Evolutionary conservation across 108 stramenopile species (phyloP).

Genomic region (Cyclotella baltica): DNA sequence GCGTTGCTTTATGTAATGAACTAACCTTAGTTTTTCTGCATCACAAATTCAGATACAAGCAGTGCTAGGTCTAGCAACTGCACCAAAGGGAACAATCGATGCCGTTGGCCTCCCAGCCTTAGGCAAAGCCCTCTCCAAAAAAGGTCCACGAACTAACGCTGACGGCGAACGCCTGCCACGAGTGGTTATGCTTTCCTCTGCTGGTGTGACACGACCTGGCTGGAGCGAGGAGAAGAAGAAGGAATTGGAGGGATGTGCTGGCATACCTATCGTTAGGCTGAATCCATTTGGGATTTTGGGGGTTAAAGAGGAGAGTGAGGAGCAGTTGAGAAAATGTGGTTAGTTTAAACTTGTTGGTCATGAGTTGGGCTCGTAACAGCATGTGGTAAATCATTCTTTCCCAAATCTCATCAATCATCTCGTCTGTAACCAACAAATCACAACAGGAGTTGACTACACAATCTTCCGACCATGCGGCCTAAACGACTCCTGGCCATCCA

Average conservation of each 20-base stretch:
- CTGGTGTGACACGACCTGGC: conserved; percentile 79
- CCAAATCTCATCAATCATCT: not conserved
- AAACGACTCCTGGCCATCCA: conserved; percentile 89
- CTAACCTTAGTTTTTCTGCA: too few species aligned
- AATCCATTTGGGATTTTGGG: conserved; percentile 93
- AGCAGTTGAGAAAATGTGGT: conserved; percentile 67
- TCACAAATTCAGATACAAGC: conserved; percentile 15
- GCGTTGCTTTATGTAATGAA: too few species aligned
- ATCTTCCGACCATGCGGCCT: conserved; percentile 92
- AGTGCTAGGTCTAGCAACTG: conserved; percentile 49
- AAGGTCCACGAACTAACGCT: conserved; percentile 6
- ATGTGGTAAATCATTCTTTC: not conserved
- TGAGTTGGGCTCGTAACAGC: not conserved
- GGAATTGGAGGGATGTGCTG: conserved; percentile 69
- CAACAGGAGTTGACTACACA: conserved; percentile 67
- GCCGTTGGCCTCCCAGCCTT: conserved; percentile 71
- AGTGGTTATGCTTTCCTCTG: conserved; percentile 82
- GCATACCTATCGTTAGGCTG: conserved; percentile 93
- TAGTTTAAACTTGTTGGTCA: conserved; percentile 8
- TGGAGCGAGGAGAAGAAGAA: conserved; percentile 80
- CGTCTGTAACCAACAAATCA: not conserved
- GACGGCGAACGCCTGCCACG: conserved; percentile 48
- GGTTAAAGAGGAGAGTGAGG: conserved; percentile 82
- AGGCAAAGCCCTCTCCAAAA: conserved; percentile 43
- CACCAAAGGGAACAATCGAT: conserved; percentile 70